Percentiles rank a stretch among this genome's conserved stretches.
These are phyloP conservation scores for Fusarium secorum DNA, from an alignment of 2,329 filamentous ascomycete species.

Conservation along the genomic window DNA sequence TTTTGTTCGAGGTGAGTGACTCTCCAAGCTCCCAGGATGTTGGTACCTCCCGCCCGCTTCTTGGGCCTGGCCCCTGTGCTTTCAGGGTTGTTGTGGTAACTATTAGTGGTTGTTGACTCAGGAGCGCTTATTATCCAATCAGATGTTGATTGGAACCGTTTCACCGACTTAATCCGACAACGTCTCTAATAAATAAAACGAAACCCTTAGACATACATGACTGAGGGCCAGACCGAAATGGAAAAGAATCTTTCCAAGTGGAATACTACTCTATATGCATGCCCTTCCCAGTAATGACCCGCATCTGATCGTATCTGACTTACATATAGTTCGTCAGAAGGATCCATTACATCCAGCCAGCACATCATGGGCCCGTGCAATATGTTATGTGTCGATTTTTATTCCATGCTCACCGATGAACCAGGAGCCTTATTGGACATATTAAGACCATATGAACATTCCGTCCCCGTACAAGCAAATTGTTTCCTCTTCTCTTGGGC, in stretches of 20 bases:
- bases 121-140: conserved; percentile 6
- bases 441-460: background rate
- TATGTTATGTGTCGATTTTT: conserved; percentile 15
- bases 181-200: background rate
- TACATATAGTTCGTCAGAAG: conserved; percentile 14
- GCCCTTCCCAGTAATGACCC: conserved; percentile 7
- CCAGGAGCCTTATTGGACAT: background rate
- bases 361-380: conserved; percentile 25
- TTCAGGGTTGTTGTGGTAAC: conserved; percentile 31
- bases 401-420: background rate
- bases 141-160: conserved; percentile 1
- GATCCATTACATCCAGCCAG: conserved; percentile 19
- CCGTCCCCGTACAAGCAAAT: background rate
- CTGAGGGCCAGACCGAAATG: background rate
- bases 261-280: conserved; percentile 15
- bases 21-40: conserved; percentile 24
- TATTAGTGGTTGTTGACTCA: conserved; percentile 34
- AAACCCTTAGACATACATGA: background rate
- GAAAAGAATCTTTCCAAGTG: background rate
- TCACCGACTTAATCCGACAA: conserved; percentile 18
- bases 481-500: background rate
- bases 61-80: conserved; percentile 8
- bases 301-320: conserved; percentile 18
- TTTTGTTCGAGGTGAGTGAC: conserved; percentile 31
- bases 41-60: conserved; percentile 21